Percentiles rank a stretch among this genome's conserved stretches.
phyloP scores from a whole-genome alignment of 202 grass and related monocot genomes.

The Elaeis oleifera region DNA sequence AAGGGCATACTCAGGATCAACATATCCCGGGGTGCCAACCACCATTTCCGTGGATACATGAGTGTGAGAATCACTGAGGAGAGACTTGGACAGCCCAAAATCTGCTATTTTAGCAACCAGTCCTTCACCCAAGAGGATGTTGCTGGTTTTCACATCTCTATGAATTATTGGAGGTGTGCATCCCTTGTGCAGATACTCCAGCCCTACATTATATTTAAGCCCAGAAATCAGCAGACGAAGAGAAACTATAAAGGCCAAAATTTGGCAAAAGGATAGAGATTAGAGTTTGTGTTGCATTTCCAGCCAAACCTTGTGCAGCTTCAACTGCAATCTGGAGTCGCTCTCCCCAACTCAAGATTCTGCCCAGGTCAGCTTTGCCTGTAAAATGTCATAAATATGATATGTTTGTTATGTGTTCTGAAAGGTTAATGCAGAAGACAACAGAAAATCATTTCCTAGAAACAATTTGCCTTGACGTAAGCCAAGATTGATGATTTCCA shows the following conservation, averaged over 20 bases:
- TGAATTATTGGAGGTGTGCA: constrained; percentile 6
- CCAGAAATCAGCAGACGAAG: not conserved
- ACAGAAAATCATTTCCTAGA: too few relatives aligned
- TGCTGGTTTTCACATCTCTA: constrained; percentile 38
- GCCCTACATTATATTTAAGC: constrained; percentile 13
- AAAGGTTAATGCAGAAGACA: too few relatives aligned
- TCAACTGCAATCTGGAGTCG: constrained; percentile 39
- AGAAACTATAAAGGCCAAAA: not conserved
- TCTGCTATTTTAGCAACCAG: constrained; percentile 60
- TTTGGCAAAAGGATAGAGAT: not conserved
- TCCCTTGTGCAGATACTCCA: constrained; percentile 47
- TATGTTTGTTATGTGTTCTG: too few relatives aligned
- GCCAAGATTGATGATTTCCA: too few relatives aligned
- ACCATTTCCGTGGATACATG: constrained; percentile 38
- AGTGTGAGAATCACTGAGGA: constrained; percentile 29
- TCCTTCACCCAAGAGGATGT: constrained; percentile 38
- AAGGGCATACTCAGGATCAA: constrained; percentile 51
- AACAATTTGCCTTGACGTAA: too few relatives aligned
- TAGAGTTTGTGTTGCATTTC: not conserved
- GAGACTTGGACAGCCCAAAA: constrained; percentile 43
- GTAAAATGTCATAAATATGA: not conserved
- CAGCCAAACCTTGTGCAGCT: constrained; percentile 46
- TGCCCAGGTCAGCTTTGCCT: constrained; percentile 14
- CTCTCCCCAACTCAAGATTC: constrained; percentile 30
- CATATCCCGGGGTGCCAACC: constrained; percentile 43